Percentiles rank a stretch among this genome's conserved stretches.
phyloP scores from a whole-genome alignment of 257 asterid species.

The Jasminum sambac region DNA sequence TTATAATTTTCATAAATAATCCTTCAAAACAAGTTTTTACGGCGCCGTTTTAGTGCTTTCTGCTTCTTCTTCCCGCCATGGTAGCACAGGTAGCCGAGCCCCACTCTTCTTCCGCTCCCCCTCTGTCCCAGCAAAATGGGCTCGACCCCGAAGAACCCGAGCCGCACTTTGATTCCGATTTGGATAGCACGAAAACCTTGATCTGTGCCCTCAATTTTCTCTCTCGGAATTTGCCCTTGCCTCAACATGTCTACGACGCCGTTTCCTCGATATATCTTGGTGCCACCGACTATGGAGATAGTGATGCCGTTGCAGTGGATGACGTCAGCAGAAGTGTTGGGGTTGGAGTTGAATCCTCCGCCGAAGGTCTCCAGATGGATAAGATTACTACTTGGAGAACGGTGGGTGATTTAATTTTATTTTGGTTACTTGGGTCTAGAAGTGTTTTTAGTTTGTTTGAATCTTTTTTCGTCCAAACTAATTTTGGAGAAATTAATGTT shows the following conservation, averaged over 20 bases:
- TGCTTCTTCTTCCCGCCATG: conserved; percentile 63
- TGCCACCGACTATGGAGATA: conserved; percentile 23
- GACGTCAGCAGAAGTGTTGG: conserved; percentile 31
- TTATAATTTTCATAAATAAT: background rate
- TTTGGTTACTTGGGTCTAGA: background rate
- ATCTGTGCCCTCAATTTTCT: conserved; percentile 92
- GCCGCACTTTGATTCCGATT: conserved; percentile 31
- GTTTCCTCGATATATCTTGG: conserved; percentile 67
- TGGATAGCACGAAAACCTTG: conserved; percentile 67
- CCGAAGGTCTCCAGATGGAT: conserved; percentile 23
- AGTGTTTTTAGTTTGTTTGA: background rate
- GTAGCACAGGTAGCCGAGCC: conserved; percentile 63
- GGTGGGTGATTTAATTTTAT: conserved; percentile 31
- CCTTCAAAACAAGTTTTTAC: conserved; percentile 19
- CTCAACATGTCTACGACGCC: conserved; percentile 78
- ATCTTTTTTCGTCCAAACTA: background rate
- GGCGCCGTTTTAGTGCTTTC: conserved; percentile 38
- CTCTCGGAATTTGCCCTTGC: conserved; percentile 88
- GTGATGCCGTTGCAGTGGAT: conserved; percentile 18
- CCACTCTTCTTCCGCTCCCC: conserved; percentile 23
- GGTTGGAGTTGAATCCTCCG: conserved; percentile 25
- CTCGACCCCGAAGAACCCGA: conserved; percentile 17
- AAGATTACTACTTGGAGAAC: conserved; percentile 13
- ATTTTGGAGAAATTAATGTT: conserved; percentile 1
- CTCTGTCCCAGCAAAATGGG: conserved; percentile 39